Percentiles rank a stretch among this genome's conserved stretches.
Conservation (phyloP, 2,329 filamentous ascomycete genomes). For the Neofusicoccum kwambonambiense region DNA sequence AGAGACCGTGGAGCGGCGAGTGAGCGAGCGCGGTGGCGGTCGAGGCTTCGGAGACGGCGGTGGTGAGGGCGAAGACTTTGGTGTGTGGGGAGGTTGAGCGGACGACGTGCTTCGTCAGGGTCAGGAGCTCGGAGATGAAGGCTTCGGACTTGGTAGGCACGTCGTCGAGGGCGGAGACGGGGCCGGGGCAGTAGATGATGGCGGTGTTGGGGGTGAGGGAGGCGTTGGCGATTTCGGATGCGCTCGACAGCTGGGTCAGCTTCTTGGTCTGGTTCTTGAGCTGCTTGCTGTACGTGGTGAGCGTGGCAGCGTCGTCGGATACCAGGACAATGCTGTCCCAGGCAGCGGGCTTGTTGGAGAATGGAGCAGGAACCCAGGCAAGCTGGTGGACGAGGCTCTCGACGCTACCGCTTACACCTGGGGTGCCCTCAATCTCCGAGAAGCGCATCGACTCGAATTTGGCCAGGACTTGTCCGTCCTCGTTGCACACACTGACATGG, state of each 20-base stretch:
- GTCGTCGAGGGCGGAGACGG: constrained; percentile 10
- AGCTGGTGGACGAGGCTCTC: constrained; percentile 38
- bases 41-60: constrained; percentile 25
- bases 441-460: constrained; percentile 39
- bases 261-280: constrained; percentile 20
- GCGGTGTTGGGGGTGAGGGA: constrained; percentile 15
- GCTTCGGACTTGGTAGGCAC: constrained; percentile 22
- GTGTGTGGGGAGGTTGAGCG: constrained; percentile 4
- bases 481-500: constrained; percentile 30
- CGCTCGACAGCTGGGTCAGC: not conserved
- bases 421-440: constrained; percentile 38
- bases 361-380: constrained; percentile 38
- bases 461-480: constrained; percentile 31
- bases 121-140: constrained; percentile 25
- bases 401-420: constrained; percentile 23
- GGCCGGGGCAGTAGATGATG: constrained; percentile 24
- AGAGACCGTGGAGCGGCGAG: constrained; percentile 36
- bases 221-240: not conserved
- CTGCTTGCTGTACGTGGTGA: constrained; percentile 23
- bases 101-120: constrained; percentile 22
- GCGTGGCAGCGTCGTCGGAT: constrained; percentile 23
- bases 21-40: constrained; percentile 35
- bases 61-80: constrained; percentile 33
- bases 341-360: constrained; percentile 30
- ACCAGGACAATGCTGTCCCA: constrained; percentile 30